Percentiles rank a stretch among this genome's conserved stretches.
phyloP scores from a whole-genome alignment of 768 basidiomycete species.

The Galerina sulciceps region DNA sequence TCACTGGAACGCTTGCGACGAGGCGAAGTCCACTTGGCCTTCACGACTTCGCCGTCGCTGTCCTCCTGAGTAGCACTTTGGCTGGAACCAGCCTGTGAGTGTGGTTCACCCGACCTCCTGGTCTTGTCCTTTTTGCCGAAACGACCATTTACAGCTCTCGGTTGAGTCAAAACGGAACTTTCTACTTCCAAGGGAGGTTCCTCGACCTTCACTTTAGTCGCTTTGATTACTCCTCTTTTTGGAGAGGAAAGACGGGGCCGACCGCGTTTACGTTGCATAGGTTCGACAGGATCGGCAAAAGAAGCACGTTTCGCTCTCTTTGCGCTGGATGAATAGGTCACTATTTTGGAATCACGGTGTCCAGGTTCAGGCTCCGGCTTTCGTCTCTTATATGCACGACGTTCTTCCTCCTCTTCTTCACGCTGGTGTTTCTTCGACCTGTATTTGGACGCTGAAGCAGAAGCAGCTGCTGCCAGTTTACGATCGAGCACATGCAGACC shows the following conservation, averaged over 20 bases:
- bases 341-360: slow-evolving; percentile 24
- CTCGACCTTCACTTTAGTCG: slow-evolving; percentile 26
- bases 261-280: slow-evolving; percentile 44
- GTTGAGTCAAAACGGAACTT: slow-evolving; percentile 53
- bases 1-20: slow-evolving; percentile 38
- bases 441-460: slow-evolving; percentile 18
- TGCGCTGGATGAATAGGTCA: slow-evolving; percentile 23
- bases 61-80: slow-evolving; percentile 1
- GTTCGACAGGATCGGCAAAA: slow-evolving; percentile 20
- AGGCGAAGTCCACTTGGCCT: slow-evolving; percentile 22
- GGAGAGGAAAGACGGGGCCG: slow-evolving; percentile 43
- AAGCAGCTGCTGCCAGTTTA: slow-evolving; percentile 49
- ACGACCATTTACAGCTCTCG: slow-evolving; percentile 65
- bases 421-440: slow-evolving; percentile 33
- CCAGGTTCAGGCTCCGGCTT: slow-evolving; percentile 43
- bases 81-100: background rate
- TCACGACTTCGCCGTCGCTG: slow-evolving; percentile 10
- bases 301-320: slow-evolving; percentile 16
- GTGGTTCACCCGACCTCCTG: slow-evolving; percentile 27
- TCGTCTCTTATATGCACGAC: slow-evolving; percentile 47
- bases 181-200: slow-evolving; percentile 39
- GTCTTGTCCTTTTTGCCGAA: slow-evolving; percentile 65
- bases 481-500: slow-evolving; percentile 54
- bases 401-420: slow-evolving; percentile 26
- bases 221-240: slow-evolving; percentile 7